Evolutionary conservation across 306 rosid species (phyloP).

Genomic region (Senna siamea): DNA sequence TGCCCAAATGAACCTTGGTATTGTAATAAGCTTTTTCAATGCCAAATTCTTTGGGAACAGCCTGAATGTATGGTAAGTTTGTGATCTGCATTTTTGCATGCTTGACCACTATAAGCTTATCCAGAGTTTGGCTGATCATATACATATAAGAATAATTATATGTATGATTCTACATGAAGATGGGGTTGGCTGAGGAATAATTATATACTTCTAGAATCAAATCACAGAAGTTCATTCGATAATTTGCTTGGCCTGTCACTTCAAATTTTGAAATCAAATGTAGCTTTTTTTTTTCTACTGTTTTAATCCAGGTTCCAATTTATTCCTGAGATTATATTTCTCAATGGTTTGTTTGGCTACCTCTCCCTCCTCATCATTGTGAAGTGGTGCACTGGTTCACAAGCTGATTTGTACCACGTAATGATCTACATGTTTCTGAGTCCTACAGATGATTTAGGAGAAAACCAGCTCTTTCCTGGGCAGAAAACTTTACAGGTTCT

Average conservation of each 20-base stretch:
- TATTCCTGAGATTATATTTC: conserved; percentile 87
- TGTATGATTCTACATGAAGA: no score
- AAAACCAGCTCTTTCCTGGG: conserved; percentile 91
- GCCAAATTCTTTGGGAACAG: conserved; percentile 71
- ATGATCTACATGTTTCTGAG: conserved; percentile 98
- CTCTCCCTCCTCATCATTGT: conserved; percentile 76
- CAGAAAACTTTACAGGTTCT: conserved; percentile 86
- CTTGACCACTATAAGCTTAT: conserved; percentile 4
- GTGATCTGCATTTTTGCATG: conserved; percentile 4
- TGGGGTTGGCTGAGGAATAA: conserved; percentile 16
- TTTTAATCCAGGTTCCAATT: conserved; percentile 81
- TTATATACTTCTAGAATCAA: conserved; percentile 30
- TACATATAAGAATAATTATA: no score
- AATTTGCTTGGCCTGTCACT: conserved; percentile 4
- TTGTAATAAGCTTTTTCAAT: conserved; percentile 81
- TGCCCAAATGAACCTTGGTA: conserved; percentile 98
- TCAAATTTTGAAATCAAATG: conserved; percentile 33
- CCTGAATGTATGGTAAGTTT: conserved; percentile 81
- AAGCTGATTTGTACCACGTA: conserved; percentile 89
- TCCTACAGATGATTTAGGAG: conserved; percentile 90
- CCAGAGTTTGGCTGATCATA: background rate
- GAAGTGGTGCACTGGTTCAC: conserved; percentile 97
- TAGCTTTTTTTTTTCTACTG: conserved; percentile 13
- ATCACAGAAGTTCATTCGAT: conserved; percentile 2
- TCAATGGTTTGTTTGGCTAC: conserved; percentile 92